Percentiles rank a stretch among this genome's conserved stretches.
Conservation (phyloP, 352 stramenopile genomes). For the Phytophthora capsici region DNA sequence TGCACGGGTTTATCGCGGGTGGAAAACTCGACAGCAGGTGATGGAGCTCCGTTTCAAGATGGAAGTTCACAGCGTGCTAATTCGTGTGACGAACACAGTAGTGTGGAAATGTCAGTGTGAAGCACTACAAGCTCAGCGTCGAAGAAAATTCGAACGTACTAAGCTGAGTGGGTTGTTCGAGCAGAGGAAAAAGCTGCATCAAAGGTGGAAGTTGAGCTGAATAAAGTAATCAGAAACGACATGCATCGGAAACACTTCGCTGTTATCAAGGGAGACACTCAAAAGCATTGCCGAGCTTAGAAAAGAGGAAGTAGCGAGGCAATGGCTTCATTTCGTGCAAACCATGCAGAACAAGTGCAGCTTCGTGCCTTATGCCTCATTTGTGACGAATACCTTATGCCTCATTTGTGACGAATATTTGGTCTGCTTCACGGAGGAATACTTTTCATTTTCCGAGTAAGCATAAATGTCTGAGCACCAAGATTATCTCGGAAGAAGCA, state of each 20-base stretch:
- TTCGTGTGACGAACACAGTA: slow-evolving; percentile 6
- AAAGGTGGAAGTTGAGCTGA: slow-evolving; percentile 7
- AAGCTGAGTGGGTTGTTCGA: slow-evolving; percentile 1
- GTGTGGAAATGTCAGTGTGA: slow-evolving; percentile 11
- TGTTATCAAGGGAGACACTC: slow-evolving; percentile 2
- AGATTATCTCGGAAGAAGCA: neutral
- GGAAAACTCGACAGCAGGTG: slow-evolving; percentile 3
- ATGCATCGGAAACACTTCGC: slow-evolving; percentile 14
- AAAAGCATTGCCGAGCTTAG: slow-evolving; percentile 2
- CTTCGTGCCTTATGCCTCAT: slow-evolving; percentile 1
- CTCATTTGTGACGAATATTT: slow-evolving; percentile 12
- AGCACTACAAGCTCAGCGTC: neutral
- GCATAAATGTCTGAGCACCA: slow-evolving; percentile 6
- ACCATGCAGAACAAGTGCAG: neutral
- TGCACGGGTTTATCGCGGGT: slow-evolving; percentile 15
- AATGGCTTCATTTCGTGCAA: slow-evolving; percentile 3
- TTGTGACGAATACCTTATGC: slow-evolving; percentile 9
- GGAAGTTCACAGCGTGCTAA: slow-evolving; percentile 12
- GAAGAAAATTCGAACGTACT: neutral
- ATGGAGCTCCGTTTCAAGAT: slow-evolving; percentile 6
- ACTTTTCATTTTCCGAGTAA: neutral
- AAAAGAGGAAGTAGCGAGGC: slow-evolving; percentile 1
- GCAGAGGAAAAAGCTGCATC: slow-evolving; percentile 3
- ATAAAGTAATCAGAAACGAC: slow-evolving; percentile 20
- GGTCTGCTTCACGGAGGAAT: neutral